Base-by-base conservation (phyloP, 495 filamentous ascomycete species). In the Penicillium samsonianum region DNA sequence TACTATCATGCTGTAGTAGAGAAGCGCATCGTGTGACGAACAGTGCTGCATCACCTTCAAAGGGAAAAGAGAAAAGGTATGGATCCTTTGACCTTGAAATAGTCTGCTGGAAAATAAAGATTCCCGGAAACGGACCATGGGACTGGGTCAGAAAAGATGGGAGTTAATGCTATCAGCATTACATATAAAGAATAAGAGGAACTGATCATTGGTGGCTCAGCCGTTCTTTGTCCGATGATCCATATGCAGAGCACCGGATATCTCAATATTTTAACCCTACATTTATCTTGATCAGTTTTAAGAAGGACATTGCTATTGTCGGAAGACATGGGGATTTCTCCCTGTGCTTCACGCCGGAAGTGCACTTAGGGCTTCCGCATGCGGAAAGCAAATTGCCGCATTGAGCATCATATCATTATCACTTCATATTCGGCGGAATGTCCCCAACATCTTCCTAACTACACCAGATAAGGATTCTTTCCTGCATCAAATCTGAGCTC, bases 111-210 rank as follows among this genome's bases (percentile, higher is more conserved):
- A 47, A 53, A 58, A 59, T 67, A 47, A 50, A 63, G 61, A 68
- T 58, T 68, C 63, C 71, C 64, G 74, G 67, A 76, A 76, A 71
- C 70, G 74, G 72, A 64, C 65, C 74, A 74, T 71, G 74, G 70
- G 74, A 64, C 62, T 59, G 53, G 62, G 64, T 72, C 70, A 74
- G 64, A 63, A 26, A 58, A 38, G 43, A 49, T 57, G 55, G 60
- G 17, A 44, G 56, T 44, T 35, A 30, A 67, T 68, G 64, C 46
- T 64, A 73, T 74, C 70, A 71, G 63, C 53, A 73, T 74, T 74
- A 73, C 68, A 69, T 69, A 68, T 59, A 59, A 45, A 56, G 55
- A 54, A 19, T 33, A 19, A 25, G 49, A 33, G 19, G 30, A 20
- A 16, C 55, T 30, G 59, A 63, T 67, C 50, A 55, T 55, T 49